Evolutionary conservation across 176 grass and related monocot genomes (phyloP).

Genomic region (Hsuehochloa calcarea): DNA sequence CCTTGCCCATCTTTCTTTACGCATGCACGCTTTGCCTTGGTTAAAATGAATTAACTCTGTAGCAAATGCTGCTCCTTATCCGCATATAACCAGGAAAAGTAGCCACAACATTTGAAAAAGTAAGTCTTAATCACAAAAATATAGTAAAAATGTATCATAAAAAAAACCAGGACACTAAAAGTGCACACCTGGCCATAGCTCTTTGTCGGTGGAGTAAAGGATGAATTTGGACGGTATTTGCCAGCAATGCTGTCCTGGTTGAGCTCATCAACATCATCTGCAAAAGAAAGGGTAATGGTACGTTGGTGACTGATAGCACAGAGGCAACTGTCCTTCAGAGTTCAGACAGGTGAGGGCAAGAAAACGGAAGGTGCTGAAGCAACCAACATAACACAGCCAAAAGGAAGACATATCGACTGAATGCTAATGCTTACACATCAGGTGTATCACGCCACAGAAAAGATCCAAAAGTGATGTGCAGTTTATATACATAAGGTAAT

Average conservation of each 20-base stretch:
- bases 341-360: neutral
- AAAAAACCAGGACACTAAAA: neutral
- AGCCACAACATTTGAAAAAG: neutral
- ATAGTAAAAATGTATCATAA: neutral
- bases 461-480: neutral
- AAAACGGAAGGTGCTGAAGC: neutral
- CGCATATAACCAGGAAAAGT: constrained; percentile 21
- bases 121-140: constrained; percentile 1
- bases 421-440: constrained; percentile 18
- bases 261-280: constrained; percentile 1
- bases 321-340: neutral
- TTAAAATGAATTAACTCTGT: neutral
- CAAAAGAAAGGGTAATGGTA: constrained; percentile 8
- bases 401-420: constrained; percentile 22
- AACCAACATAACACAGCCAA: constrained; percentile 29
- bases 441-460: constrained; percentile 6
- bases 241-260: neutral
- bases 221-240: neutral
- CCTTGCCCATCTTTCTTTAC: neutral
- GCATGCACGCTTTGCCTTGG: neutral
- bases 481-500: neutral
- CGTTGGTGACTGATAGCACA: constrained; percentile 15
- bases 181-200: constrained; percentile 12
- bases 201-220: neutral
- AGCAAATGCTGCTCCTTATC: neutral